phyloP scores from a whole-genome alignment of 176 grass and related monocot genomes.

The Oryza punctata region DNA sequence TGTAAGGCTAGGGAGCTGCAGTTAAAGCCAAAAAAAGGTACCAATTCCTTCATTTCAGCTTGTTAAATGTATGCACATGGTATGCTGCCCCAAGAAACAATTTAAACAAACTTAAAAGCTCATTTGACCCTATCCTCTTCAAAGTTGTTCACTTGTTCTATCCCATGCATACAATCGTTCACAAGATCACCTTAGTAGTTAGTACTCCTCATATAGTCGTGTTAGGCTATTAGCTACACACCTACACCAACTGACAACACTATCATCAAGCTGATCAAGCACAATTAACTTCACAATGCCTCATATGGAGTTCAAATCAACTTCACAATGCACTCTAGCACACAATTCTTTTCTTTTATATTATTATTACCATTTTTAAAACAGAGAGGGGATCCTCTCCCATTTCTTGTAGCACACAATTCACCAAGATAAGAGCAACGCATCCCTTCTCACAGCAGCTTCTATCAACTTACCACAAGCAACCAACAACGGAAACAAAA shows the following conservation, averaged over 20 bases:
- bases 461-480: neutral
- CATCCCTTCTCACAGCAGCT: neutral
- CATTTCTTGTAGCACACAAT: neutral
- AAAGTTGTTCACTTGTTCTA: conserved; percentile 2
- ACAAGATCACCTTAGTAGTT: neutral
- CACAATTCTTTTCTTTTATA: too few relatives aligned
- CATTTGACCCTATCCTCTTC: conserved; percentile 1
- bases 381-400: too few relatives aligned
- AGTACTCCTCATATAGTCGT: neutral
- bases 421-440: neutral
- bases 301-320: neutral
- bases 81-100: neutral
- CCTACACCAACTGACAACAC: neutral
- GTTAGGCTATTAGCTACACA: neutral
- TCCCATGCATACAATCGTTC: neutral
- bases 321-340: neutral
- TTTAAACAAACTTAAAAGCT: neutral
- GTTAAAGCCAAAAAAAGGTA: neutral
- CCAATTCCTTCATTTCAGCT: neutral
- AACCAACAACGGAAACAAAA: neutral
- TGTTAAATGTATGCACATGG: neutral
- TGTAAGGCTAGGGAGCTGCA: neutral
- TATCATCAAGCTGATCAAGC: neutral
- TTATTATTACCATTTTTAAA: too few relatives aligned
- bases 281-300: neutral